phyloP scores from a whole-genome alignment of 2,329 filamentous ascomycete species.

The Colletotrichum limetticola region DNA sequence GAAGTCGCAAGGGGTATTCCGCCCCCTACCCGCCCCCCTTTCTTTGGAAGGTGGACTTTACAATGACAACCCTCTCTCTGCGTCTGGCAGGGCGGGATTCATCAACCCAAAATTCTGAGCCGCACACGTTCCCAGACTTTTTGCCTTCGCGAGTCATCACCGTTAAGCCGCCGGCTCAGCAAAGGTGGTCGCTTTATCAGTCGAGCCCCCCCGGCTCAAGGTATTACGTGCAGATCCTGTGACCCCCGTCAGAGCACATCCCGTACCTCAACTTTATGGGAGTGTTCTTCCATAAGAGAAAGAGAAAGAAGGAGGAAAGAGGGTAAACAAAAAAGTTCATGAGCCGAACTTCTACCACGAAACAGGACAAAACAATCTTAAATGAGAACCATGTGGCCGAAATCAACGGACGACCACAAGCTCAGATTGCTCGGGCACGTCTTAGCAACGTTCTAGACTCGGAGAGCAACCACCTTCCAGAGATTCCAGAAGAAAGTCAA shows the following conservation, averaged over 20 bases:
- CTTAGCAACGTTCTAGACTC: conserved; percentile 4
- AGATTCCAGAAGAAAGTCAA: conserved; percentile 22
- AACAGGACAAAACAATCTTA: conserved; percentile 15
- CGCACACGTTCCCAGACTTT: background rate
- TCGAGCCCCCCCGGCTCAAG: background rate
- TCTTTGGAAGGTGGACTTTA: background rate
- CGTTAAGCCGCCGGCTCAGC: background rate
- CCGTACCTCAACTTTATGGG: background rate
- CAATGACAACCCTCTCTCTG: background rate
- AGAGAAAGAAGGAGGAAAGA: background rate
- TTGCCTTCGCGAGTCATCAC: conserved; percentile 11
- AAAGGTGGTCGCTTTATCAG: background rate
- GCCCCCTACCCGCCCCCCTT: background rate
- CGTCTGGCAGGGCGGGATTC: background rate
- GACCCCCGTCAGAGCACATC: conserved; percentile 7
- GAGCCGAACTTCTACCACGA: conserved; percentile 19
- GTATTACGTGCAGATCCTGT: conserved; percentile 24
- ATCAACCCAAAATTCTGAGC: background rate
- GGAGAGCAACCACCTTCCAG: background rate
- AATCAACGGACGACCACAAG: conserved; percentile 9
- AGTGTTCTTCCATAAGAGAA: background rate
- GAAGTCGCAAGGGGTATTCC: conserved; percentile 13
- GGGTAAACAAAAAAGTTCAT: too few species aligned
- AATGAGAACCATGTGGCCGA: background rate
- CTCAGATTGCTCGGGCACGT: conserved; percentile 1